Evolutionary conservation across 2,329 filamentous ascomycete genomes (phyloP), one percentile per base, ranked within the genome.

Genomic region (Arthrocladium fulminans): DNA sequence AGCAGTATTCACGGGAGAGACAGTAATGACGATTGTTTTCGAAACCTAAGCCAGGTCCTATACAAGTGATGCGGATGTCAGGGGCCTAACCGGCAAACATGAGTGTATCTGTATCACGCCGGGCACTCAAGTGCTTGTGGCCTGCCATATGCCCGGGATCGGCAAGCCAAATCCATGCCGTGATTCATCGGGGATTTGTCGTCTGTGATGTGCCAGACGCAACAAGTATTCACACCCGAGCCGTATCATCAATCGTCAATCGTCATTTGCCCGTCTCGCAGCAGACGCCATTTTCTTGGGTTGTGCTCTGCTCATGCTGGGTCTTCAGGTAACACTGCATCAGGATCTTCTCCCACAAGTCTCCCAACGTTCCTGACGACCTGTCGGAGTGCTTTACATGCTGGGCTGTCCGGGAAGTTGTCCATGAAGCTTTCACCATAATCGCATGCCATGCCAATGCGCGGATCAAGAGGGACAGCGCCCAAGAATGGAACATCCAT

Each of bases 401-500:
- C 89, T 27, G 92, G 90, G 57, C 88, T 95, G 59, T 97, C 89
- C 0, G 90, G 88, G 65, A 88, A 98, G 20, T 81, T 83, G 61
- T 97, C 89, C 61, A 97, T 86, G 67, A 94, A 98, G 67, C 88
- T 96, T 77, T 98, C 92, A 3, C 94, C 92, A 66, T 86, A 96
- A 66, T 98, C 92, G 62, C 90, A 96, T 2, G 89, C 84, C 86
- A 96, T 94, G 7, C 92, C 86, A 57, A 98, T 95, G 53, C 90
- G 75, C 2, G 92, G 90, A 61, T 98, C 92, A 45, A 98, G 70
- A 30, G 92, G 92, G 10, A 98, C 89, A 10, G 85, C 78, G 1
- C 92, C 92, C 22, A 98, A 67, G 64, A 94, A 98, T 0, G 86
- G 86, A 12, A 98, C 85, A 1, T 77, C 79, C 75, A 90, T 88